phyloP scores from a whole-genome alignment of 1,284 basidiomycete genomes.

The Sphaerobolus stellatus region DNA sequence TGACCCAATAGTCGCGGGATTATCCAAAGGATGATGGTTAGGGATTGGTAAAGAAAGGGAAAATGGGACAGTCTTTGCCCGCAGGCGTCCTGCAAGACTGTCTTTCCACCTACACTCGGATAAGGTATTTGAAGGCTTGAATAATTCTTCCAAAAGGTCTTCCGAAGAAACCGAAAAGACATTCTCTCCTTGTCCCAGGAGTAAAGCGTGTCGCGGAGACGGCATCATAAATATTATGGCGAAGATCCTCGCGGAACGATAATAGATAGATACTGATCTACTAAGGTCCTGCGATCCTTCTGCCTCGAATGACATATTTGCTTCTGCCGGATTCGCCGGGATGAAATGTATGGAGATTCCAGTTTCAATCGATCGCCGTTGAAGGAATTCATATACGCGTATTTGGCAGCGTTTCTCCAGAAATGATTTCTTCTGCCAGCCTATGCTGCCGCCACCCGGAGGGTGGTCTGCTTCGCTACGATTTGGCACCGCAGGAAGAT shows the following conservation, averaged over 20 bases:
- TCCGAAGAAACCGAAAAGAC: slow-evolving; percentile 37
- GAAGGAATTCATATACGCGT: slow-evolving; percentile 38
- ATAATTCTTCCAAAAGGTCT: slow-evolving; percentile 39
- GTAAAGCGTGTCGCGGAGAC: slow-evolving; percentile 42
- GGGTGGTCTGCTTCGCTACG: slow-evolving; percentile 17
- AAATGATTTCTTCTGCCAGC: slow-evolving; percentile 44
- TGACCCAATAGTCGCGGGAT: slow-evolving; percentile 16
- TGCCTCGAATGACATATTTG: slow-evolving; percentile 16
- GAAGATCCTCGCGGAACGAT: slow-evolving; percentile 56
- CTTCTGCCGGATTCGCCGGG: slow-evolving; percentile 36
- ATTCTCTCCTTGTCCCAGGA: slow-evolving; percentile 34
- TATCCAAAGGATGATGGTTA: slow-evolving; percentile 21
- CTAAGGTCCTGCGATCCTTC: not conserved
- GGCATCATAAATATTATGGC: slow-evolving; percentile 49
- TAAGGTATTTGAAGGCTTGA: slow-evolving; percentile 33
- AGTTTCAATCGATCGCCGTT: slow-evolving; percentile 32
- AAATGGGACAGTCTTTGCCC: slow-evolving; percentile 19
- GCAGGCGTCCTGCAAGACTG: not conserved
- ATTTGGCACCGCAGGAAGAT: slow-evolving; percentile 20
- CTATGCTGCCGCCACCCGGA: slow-evolving; percentile 39
- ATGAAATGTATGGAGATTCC: slow-evolving; percentile 39
- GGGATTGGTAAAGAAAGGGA: slow-evolving; percentile 21
- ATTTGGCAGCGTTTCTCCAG: slow-evolving; percentile 42
- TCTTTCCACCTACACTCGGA: not conserved
- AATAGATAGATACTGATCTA: slow-evolving; percentile 38